A percentile compares a stretch with the other conserved stretches of the same genome.
Evolutionary conservation across 768 basidiomycete species (phyloP).

Genomic region (Sistotremastrum niveocremeum): DNA sequence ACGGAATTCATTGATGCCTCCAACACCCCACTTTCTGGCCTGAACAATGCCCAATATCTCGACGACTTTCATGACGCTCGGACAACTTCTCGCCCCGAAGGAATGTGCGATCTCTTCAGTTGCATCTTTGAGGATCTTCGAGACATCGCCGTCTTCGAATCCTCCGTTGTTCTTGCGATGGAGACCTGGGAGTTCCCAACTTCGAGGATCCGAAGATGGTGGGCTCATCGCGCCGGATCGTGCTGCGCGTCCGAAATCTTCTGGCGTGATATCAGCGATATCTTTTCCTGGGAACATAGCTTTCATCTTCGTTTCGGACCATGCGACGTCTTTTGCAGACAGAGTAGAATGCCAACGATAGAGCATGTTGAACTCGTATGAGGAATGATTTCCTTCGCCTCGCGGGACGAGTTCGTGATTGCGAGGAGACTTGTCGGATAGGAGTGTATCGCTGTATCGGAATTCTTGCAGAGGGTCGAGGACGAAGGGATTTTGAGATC

Average conservation of each 20-base stretch:
- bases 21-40: slow-evolving; percentile 66
- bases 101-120: slow-evolving; percentile 59
- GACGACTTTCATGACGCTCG: slow-evolving; percentile 58
- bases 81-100: slow-evolving; percentile 71
- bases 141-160: slow-evolving; percentile 57
- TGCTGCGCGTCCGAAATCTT: too few relatives aligned
- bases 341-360: slow-evolving; percentile 55
- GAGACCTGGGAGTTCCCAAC: too few relatives aligned
- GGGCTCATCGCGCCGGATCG: too few relatives aligned
- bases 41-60: slow-evolving; percentile 80
- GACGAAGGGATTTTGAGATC: slow-evolving; percentile 51
- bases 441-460: too few relatives aligned
- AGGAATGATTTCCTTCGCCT: slow-evolving; percentile 64
- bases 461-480: slow-evolving; percentile 38
- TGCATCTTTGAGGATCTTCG: slow-evolving; percentile 53
- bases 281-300: slow-evolving; percentile 29
- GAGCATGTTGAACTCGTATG: slow-evolving; percentile 58
- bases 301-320: slow-evolving; percentile 38
- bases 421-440: too few relatives aligned
- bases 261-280: slow-evolving; percentile 5
- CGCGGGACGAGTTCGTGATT: slow-evolving; percentile 42
- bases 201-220: too few relatives aligned
- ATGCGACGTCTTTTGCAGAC: slow-evolving; percentile 38
- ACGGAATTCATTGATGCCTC: slow-evolving; percentile 75
- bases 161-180: too few relatives aligned